Base-by-base conservation (phyloP, 1,284 basidiomycete species). In the Cutaneotrichosporon cyanovorans region DNA sequence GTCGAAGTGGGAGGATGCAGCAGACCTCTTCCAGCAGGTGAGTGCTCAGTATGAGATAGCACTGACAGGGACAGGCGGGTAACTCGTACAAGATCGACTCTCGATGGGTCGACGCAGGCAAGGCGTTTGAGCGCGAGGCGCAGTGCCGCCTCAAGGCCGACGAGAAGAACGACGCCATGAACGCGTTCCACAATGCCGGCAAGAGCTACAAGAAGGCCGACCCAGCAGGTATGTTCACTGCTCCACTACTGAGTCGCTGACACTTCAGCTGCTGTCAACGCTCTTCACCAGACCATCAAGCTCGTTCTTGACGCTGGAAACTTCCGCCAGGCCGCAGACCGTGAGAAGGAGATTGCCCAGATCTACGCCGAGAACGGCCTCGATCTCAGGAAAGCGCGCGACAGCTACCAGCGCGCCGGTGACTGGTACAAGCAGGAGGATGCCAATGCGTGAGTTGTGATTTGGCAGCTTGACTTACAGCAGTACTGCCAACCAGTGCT, bases 381-480 rank as follows among this genome's bases (percentile, higher is more conserved):
- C 28, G 62, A 71, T 43, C 47, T 67, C 8, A 56, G 57, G 15
- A 65, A 68, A 46, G 93, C 91, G 35, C 83, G 92, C 61, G 87
- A 95, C 53, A 88, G 87, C 66, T 95, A 83, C 66, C 86, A 87
- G 63, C 79, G 86, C 42, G 93, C 95, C 8, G 93, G 83, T n/a
- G 87, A 95, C 38, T 96, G 93, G 90, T 98, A 98, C 75, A 77
- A 84, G 30, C 87, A 93, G 66, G 95, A 98, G 73, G 92, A 96
- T 72, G 91, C 95, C 5, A 80, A 81, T 59, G 92, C 93, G 91
- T 95, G 69, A 70, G 86, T 78, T 12, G 7, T 31, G 18, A 2
- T 23, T 15, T 33, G 23, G 30, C 16, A 5, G 16, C n/a, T 1
- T 3, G 31, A 16, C 42, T 38, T 41, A 42, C 22, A 5, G 14